These are phyloP conservation scores for Apiotrichum veenhuisii DNA, from an alignment of 1,284 basidiomycete species.

Conservation along the genomic window DNA sequence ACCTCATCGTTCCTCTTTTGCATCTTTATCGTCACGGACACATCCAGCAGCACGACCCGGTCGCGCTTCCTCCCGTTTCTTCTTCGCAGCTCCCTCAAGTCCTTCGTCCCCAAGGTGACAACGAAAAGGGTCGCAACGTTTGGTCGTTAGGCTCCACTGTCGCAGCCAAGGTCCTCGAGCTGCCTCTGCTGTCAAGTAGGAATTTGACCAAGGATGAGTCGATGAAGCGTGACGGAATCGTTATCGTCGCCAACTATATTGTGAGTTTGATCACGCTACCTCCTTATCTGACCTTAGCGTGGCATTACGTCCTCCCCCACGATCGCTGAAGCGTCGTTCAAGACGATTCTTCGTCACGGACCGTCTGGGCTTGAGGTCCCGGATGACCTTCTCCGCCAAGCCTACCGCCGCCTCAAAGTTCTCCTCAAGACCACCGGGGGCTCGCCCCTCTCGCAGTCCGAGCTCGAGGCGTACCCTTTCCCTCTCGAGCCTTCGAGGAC, in stretches of 20 bases:
- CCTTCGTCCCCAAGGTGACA: conserved; percentile 33
- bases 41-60: conserved; percentile 41
- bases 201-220: conserved; percentile 10
- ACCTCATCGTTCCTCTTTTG: conserved; percentile 37
- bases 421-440: conserved; percentile 17
- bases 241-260: conserved; percentile 37
- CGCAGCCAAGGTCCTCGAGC: conserved; percentile 17
- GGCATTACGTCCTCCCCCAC: conserved; percentile 25
- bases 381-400: conserved; percentile 40
- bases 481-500: conserved; percentile 4
- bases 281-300: conserved; percentile 19
- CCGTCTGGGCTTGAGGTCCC: conserved; percentile 27
- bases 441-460: neutral
- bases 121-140: conserved; percentile 38
- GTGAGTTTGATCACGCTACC: conserved; percentile 26
- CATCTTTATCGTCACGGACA: conserved; percentile 42
- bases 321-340: conserved; percentile 31
- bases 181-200: conserved; percentile 14
- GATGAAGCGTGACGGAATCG: conserved; percentile 11
- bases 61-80: conserved; percentile 36
- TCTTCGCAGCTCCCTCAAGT: conserved; percentile 29
- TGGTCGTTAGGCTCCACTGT: conserved; percentile 37
- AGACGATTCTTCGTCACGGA: conserved; percentile 24
- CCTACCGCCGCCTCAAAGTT: conserved; percentile 35
- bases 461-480: conserved; percentile 21